A percentile compares a stretch with the other conserved stretches of the same genome.
phyloP scores from a whole-genome alignment of 306 rosid species.

The Gastrolobium bilobum region DNA sequence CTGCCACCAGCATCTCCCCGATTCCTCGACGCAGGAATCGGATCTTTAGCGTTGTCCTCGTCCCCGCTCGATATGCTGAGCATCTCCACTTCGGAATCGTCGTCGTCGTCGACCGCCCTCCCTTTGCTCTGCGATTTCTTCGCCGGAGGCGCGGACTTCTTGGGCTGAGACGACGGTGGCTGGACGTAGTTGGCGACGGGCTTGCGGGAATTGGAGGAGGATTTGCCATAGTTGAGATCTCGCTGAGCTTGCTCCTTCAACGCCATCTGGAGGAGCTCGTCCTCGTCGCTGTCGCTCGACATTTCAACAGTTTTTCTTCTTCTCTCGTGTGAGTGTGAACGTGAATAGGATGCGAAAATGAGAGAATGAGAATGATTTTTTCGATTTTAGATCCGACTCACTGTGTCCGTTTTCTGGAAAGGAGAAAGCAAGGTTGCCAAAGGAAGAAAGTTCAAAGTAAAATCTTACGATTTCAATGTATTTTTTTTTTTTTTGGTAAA shows the following conservation, averaged over 20 bases:
- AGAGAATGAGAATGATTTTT: slow-evolving; percentile 7
- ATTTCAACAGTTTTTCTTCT: slow-evolving; percentile 45
- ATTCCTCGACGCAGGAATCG: slow-evolving; percentile 48
- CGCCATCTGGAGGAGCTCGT: slow-evolving; percentile 96
- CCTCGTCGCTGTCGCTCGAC: slow-evolving; percentile 97
- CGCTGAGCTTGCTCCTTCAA: slow-evolving; percentile 89
- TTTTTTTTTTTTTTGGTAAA: not conserved
- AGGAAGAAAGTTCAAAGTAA: slow-evolving; percentile 2
- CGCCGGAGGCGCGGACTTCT: slow-evolving; percentile 45
- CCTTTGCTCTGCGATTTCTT: slow-evolving; percentile 39
- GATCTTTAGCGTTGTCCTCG: slow-evolving; percentile 67
- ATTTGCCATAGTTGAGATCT: slow-evolving; percentile 72
- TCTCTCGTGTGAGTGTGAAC: slow-evolving; percentile 1
- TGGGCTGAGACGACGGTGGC: slow-evolving; percentile 64
- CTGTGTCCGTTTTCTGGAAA: slow-evolving; percentile 1
- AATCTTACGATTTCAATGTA: slow-evolving; percentile 43
- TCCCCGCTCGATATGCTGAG: slow-evolving; percentile 99
- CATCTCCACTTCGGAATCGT: slow-evolving; percentile 97
- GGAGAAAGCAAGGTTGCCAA: not conserved
- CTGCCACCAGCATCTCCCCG: slow-evolving; percentile 50
- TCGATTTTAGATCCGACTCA: slow-evolving; percentile 49
- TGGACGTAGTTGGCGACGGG: slow-evolving; percentile 96
- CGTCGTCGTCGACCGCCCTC: slow-evolving; percentile 76
- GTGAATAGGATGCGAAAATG: not conserved
- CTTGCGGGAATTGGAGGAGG: slow-evolving; percentile 64